Base-by-base conservation (phyloP, 495 filamentous ascomycete genomes). In the Hypoxylon fragiforme region DNA sequence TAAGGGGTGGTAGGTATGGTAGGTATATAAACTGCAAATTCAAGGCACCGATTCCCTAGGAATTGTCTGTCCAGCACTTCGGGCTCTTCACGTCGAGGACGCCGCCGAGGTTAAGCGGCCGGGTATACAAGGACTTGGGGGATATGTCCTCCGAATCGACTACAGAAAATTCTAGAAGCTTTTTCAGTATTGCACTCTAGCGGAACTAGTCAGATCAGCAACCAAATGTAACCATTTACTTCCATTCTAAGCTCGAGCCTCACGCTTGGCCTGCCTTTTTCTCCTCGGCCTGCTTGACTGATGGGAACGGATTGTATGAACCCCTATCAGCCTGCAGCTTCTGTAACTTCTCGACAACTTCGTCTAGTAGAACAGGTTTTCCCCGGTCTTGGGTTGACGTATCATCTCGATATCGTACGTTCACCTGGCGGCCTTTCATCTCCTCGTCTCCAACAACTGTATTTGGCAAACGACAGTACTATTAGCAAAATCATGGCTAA, bases 401-500 rank as follows among this genome's bases (percentile, higher is more conserved):
- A 67, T 95, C 89, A 65, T 97, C 92, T 46, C 92, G 82, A 72
- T 92, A 94, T 26, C 92, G 84, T 60, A 96, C 88, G 66, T 96
- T 97, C 54, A 96, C 90, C 30, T 85, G 79, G 42, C 87, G 75
- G 13, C 77, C 75, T 50, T 89, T 85, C 78, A 78, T 87, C 75
- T 96, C 91, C 63, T 87, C 77, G 14, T 87, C 88, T 43, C 92
- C 91, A 11, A 96, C 90, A 26, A 96, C 89, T 90, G 62, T 64
- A 56, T 44, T 47, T 22, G 15, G 15, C 19, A 9, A 40, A 44
- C 34, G 44, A 2, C 16, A 3, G 22, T 9, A 19, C 1, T 22
- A n/a, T 64, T 35, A 66, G 52, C 31, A 16, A 39, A 6, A 22
- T 16, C n/a, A 12, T 13, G 35, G 15, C n/a, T 9, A 7, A 2